Base-by-base conservation (phyloP, 1,284 basidiomycete species). In the Naganishia sp. region DNA sequence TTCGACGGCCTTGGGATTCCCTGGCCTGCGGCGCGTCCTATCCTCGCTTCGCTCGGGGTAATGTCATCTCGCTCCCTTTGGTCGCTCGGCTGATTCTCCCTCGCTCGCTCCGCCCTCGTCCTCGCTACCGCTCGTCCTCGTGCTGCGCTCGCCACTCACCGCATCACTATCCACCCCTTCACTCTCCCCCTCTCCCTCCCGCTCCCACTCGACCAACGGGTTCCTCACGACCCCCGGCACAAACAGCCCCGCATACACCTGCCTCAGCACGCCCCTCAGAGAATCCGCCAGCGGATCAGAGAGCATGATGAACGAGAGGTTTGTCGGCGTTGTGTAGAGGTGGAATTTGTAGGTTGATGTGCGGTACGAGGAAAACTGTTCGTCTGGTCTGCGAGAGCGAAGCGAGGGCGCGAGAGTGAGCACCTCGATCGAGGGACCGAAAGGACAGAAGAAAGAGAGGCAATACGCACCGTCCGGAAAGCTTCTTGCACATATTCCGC, bases 251-350 rank as follows among this genome's bases (percentile, higher is more conserved):
- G 86, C 85, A 79, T 96, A 94, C 70, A 99, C 87, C 77, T 94
- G 90, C 46, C 89, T 86, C 53, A 98, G 82, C 49, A 93, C 84
- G 71, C 89, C 89, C 39, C 91, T 89, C 50, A 95, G 83, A 21
- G 89, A 88, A 69, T 94, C 92, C 42, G 87, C 83, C 50, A 84
- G 84, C 1, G 92, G 90, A 75, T 96, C 93, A 67, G 89, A 92
- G 72, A 99, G 85, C 81, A 98, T 90, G 72, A 97, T 85, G 78
- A 99, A 96, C 75, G 94, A 96, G 85, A 93, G 96, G 47, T 91
- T 90, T 9, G 94, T 92, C 1, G 88, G 76, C 2, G 95, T 94
- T 78, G 97, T 94, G 80, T 89, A 92, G 63, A 97, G 83, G 79
- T 98, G 93, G 7, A 99, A 84, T 75, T 90, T 94, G 85, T 99